Base-by-base conservation (phyloP, 2,329 filamentous ascomycete species). In the Fusarium beomiforme region DNA sequence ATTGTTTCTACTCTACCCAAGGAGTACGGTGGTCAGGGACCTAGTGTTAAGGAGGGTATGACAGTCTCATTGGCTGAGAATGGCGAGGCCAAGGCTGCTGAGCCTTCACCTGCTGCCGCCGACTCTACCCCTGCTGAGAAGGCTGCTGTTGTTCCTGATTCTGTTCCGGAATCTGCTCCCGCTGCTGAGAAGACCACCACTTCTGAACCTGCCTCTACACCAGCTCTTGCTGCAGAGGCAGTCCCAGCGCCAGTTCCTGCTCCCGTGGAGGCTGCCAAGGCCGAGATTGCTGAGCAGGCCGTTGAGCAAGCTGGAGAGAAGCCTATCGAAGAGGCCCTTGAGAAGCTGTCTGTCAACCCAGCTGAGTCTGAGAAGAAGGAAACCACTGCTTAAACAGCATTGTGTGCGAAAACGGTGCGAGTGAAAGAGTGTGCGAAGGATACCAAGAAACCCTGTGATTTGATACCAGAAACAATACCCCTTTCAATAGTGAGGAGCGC, bases 1-100 rank as follows among this genome's bases (percentile, higher is more conserved):
- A 84, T 96, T 62, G 90, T 88, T 16, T 83, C 87, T 50, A 86
- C 88, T 47, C 83, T 98, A 51, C 94, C 94, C 4, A 86, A 87
- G 71, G 89, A 87, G 67, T 98, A 98, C 78, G 95, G 95, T 61
- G 95, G 95, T 29, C 90, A 90, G 74, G 91, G 89, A 51, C 76
- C 78, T 17, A 80, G 77, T 42, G 81, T 84, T 59, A 83, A 80
- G 73, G 79, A 82, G 31, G 81, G 79, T 14, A 62, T 78, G 37
- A 76, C 78, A 4, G 76, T 83, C 29, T 53, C 73, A 33, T 68
- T 83, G 24, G 71, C 66, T 24, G 41, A 66, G 43, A 23, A 65
- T 12, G 59, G 59, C 19, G 59, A 72, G 58, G 46, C 64, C 46
- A 44, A 26, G 8, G 34, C 31, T 43, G 8, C 21, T 12, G 34